These are phyloP conservation scores for Daldinia sp. DNA, from an alignment of 2,329 filamentous ascomycete genomes.

Conservation along the genomic window DNA sequence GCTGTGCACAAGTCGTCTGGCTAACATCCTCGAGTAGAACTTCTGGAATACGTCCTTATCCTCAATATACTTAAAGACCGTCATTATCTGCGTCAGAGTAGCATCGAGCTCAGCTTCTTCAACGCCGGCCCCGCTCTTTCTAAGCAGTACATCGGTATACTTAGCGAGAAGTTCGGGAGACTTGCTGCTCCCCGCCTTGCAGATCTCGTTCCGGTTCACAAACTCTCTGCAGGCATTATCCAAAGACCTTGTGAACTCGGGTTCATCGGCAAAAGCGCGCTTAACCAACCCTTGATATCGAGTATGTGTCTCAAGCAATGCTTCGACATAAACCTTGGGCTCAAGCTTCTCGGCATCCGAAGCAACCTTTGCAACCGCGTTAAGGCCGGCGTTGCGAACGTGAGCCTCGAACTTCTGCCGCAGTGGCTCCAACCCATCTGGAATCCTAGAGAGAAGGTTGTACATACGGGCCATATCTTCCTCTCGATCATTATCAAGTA, in stretches of 20 bases:
- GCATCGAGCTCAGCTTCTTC: constrained; percentile 95
- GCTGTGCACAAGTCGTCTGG: constrained; percentile 92
- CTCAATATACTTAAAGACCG: constrained; percentile 99
- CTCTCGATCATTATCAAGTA: constrained; percentile 93
- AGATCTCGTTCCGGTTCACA: constrained; percentile 96
- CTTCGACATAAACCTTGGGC: constrained; percentile 96
- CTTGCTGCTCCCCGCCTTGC: constrained; percentile 91
- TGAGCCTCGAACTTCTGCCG: constrained; percentile 90
- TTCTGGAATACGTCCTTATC: constrained; percentile 99
- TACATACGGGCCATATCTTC: constrained; percentile 99
- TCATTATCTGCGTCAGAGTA: constrained; percentile 94
- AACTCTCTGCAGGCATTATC: constrained; percentile 99
- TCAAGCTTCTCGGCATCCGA: constrained; percentile 90
- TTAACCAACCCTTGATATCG: constrained; percentile 94
- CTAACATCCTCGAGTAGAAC: constrained; percentile 97
- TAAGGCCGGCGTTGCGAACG: constrained; percentile 87
- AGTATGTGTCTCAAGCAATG: constrained; percentile 91
- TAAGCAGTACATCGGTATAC: constrained; percentile 91
- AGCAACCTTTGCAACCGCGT: constrained; percentile 91
- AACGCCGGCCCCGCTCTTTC: constrained; percentile 91
- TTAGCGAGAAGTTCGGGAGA: constrained; percentile 95
- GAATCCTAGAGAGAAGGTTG: constrained; percentile 86
- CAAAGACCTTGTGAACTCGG: constrained; percentile 94
- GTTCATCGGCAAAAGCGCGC: constrained; percentile 92
- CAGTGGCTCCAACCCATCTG: constrained; percentile 90